These are phyloP conservation scores for Cadophora gregata DNA, from an alignment of 2,329 filamentous ascomycete genomes.

Conservation along the genomic window DNA sequence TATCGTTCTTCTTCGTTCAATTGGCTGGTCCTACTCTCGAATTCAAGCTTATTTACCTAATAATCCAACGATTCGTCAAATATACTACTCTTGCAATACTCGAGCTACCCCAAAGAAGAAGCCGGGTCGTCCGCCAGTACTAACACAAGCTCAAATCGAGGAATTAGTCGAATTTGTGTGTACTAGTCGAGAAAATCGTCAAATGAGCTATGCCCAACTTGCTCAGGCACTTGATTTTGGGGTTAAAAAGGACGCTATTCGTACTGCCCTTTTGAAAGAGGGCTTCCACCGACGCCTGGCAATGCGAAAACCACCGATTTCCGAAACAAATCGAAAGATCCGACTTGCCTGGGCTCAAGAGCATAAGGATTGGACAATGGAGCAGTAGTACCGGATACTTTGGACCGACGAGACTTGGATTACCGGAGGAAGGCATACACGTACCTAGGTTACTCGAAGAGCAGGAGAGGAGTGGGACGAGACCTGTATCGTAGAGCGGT, in stretches of 20 bases:
- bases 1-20: neutral
- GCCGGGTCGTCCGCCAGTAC: conserved; percentile 25
- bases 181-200: conserved; percentile 19
- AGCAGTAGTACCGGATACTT: conserved; percentile 26
- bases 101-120: conserved; percentile 19
- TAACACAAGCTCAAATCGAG: conserved; percentile 31
- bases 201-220: conserved; percentile 23
- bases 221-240: conserved; percentile 23
- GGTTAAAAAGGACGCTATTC: conserved; percentile 30
- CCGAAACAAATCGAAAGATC: conserved; percentile 17
- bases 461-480: conserved; percentile 18
- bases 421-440: conserved; percentile 24
- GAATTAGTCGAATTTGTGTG: conserved; percentile 28
- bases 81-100: neutral
- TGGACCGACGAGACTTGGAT: conserved; percentile 32
- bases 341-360: conserved; percentile 18
- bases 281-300: conserved; percentile 25
- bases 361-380: conserved; percentile 21
- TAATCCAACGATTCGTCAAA: neutral
- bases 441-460: conserved; percentile 23
- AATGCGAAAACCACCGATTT: conserved; percentile 28
- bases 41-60: neutral
- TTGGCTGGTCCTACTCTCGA: conserved; percentile 13
- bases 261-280: conserved; percentile 25
- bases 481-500: conserved; percentile 16